Evolutionary conservation across 164 flowering plant genomes (phyloP).

Genomic region (Santalum album): DNA sequence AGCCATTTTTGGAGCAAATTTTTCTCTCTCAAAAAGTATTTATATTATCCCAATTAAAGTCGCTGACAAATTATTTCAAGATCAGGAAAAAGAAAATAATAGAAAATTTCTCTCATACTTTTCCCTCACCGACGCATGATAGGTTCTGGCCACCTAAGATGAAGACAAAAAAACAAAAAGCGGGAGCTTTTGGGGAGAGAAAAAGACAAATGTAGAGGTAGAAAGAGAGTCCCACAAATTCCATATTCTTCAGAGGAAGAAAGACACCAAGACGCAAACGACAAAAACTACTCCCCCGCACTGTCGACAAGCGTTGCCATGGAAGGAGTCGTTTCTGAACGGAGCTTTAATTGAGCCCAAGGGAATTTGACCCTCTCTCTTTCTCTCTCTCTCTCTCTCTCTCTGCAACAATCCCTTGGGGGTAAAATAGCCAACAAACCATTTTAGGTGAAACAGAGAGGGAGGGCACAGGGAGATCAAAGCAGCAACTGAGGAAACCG

Average conservation of each 20-base stretch:
- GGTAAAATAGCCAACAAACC: background rate
- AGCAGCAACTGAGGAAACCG: conserved; percentile 6
- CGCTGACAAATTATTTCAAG: too few species aligned
- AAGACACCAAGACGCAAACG: conserved; percentile 25
- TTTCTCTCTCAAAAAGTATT: too few species aligned
- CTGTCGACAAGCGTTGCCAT: conserved; percentile 28
- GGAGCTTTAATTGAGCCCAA: conserved; percentile 3
- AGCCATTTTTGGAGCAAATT: too few species aligned
- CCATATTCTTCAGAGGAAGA: conserved; percentile 28
- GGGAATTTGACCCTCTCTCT: conserved; percentile 1
- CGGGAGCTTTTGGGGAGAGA: conserved; percentile 11
- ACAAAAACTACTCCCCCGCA: conserved; percentile 33
- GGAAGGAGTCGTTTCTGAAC: conserved; percentile 9
- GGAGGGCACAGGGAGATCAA: background rate
- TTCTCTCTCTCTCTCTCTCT: conserved; percentile 1
- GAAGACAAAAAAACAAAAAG: conserved; percentile 26
- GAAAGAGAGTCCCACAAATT: conserved; percentile 26
- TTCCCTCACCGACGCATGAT: too few species aligned
- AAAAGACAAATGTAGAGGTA: background rate
- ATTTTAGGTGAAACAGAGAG: background rate
- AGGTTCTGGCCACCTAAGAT: conserved; percentile 23
- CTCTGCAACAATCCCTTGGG: background rate
- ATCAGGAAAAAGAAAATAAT: too few species aligned
- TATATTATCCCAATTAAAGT: too few species aligned
- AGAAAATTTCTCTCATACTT: too few species aligned